Evolutionary conservation across 2,329 filamentous ascomycete genomes (phyloP).

Genomic region (Aspergillus aculeatinus): DNA sequence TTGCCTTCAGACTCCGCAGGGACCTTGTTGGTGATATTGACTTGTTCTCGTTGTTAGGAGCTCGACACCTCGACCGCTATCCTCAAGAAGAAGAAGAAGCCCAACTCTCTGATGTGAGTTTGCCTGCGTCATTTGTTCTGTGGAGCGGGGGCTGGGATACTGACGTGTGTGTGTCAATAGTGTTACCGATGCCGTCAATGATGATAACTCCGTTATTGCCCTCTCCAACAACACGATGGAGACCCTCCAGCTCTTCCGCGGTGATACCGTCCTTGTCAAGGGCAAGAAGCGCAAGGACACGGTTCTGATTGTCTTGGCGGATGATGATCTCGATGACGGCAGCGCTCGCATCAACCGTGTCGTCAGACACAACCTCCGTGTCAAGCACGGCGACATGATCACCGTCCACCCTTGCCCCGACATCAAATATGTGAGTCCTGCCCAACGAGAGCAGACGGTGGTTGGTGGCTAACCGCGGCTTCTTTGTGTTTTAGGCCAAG

Average conservation of each 20-base stretch:
- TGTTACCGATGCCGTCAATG: constrained; percentile 96
- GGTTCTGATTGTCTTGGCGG: constrained; percentile 92
- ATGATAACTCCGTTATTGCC: constrained; percentile 99
- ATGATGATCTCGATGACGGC: constrained; percentile 97
- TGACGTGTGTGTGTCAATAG: constrained; percentile 48
- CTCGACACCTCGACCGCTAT: constrained; percentile 95
- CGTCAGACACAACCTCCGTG: constrained; percentile 94
- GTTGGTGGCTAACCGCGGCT: constrained; percentile 17
- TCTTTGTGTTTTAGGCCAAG: constrained; percentile 69
- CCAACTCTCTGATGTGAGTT: constrained; percentile 91
- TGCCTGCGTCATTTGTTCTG: background rate
- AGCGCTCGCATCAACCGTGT: constrained; percentile 97
- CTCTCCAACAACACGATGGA: constrained; percentile 99
- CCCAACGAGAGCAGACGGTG: background rate
- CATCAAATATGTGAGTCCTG: constrained; percentile 94
- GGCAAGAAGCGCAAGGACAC: constrained; percentile 99
- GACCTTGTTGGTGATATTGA: constrained; percentile 31
- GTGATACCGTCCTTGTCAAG: constrained; percentile 95
- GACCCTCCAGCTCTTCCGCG: constrained; percentile 94
- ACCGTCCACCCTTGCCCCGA: constrained; percentile 97
- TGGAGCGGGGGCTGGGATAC: constrained; percentile 16
- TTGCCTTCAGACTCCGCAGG: constrained; percentile 32
- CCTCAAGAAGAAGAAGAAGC: constrained; percentile 99
- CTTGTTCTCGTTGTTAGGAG: constrained; percentile 53
- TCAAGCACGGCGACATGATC: constrained; percentile 98